These are phyloP conservation scores for Onygenales sp. DNA, from an alignment of 2,329 filamentous ascomycete genomes.

Conservation along the genomic window DNA sequence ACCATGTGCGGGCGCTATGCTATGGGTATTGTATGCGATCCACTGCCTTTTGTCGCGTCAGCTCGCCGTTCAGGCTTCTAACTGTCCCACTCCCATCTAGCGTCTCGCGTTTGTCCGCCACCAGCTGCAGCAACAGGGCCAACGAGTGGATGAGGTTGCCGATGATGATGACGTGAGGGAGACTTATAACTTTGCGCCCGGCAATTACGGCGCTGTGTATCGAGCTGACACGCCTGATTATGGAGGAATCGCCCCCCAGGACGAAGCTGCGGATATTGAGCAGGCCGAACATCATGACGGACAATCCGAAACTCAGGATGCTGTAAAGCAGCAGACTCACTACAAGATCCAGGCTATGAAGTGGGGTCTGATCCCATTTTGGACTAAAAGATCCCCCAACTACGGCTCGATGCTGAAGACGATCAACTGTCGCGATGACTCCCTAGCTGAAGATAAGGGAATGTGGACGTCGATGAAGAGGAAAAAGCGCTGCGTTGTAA, in stretches of 20 bases:
- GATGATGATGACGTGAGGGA: constrained; percentile 62
- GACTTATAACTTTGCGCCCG: constrained; percentile 88
- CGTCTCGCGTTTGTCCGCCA: constrained; percentile 66
- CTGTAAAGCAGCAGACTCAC: constrained; percentile 32
- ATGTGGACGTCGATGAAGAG: constrained; percentile 93
- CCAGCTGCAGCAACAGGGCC: constrained; percentile 62
- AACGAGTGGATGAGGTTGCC: constrained; percentile 63
- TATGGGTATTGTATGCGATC: constrained; percentile 47
- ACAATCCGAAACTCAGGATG: constrained; percentile 9
- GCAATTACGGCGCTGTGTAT: constrained; percentile 77
- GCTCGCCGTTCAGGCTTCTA: constrained; percentile 3
- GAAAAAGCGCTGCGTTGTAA: constrained; percentile 74
- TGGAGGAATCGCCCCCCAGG: constrained; percentile 37
- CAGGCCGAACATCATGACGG: constrained; percentile 12
- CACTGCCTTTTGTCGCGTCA: background rate
- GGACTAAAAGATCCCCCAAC: constrained; percentile 77
- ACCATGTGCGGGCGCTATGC: constrained; percentile 62
- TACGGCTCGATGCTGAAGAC: constrained; percentile 72
- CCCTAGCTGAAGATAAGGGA: constrained; percentile 61
- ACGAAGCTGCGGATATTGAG: constrained; percentile 15
- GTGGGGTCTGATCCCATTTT: constrained; percentile 91
- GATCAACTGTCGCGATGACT: constrained; percentile 93
- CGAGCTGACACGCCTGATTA: constrained; percentile 60
- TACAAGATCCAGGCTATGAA: constrained; percentile 91
- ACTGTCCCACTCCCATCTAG: constrained; percentile 35